Evolutionary conservation across 1,284 basidiomycete species (phyloP), one percentile per base, ranked within the genome.

Genomic region (Ceratobasidium sp.): DNA sequence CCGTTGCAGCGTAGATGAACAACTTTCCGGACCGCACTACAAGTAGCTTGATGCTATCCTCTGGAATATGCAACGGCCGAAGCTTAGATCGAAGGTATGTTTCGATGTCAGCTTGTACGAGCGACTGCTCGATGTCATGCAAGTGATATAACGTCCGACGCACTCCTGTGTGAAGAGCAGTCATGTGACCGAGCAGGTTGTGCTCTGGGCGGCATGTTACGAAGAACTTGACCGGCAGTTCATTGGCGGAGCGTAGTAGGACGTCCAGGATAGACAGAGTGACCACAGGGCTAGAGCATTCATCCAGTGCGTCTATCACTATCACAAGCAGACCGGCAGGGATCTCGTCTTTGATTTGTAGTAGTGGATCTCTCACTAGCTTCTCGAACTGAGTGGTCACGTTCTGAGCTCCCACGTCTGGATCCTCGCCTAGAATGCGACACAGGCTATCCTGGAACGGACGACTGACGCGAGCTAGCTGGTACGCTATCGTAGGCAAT

Each of bases 1-100:
- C 64, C 6, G 78, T 79, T 10, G 78, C 49, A 12, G 78, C 78
- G 20, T 70, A 76, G 44, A 77, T 77, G 28, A 79, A 79, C 6
- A 71, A 44, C 6, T 26, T 77, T 4, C 56, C 66, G 20, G 73
- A 51, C 2, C 23, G 60, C 20, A 44, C 60, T 9, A 49, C 66
- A 7, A 71, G 15, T 3, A 18, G 6, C 46, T 55, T 26, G n/a
- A 77, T 7, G 20, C 63, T 12, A 2, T 40, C 33, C 20, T 46
- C 39, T 2, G 39, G 13, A 44, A 51, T 18, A 23, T 20, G 10
- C 2, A 6, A 23, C 15, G 40, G n/a, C 23, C 15, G 46, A 1
- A 76, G 51, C 26, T 64, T 61, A 18, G 2, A 10, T 4, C 18
- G 18, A 26, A 77, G 40, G 46, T 58, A 77, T 18, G 40, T 51